Base-by-base conservation (phyloP, 192 early-diverging fungal species). In the Linnemannia hyalina region DNA sequence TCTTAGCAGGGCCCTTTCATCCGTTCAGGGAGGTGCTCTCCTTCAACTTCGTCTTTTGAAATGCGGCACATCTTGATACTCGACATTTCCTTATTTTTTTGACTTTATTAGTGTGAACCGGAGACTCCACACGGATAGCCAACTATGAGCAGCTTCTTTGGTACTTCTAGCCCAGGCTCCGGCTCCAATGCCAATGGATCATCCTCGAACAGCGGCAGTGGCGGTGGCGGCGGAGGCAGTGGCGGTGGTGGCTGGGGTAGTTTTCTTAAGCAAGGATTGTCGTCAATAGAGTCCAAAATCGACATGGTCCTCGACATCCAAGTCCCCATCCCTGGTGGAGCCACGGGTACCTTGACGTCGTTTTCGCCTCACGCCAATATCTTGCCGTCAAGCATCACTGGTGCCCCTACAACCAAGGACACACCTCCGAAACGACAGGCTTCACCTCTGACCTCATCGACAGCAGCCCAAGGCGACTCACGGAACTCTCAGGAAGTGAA, bases 251-350 rank as follows among this genome's bases (percentile, higher is more conserved):
- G 79, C 54, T 95, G 93, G 93, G 93, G 94, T 69, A 91, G 88
- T 77, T 91, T 95, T 74, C 88, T 96, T 65, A 95, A 96, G 74
- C 93, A 93, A 80, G 95, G 95, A 7, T 91, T 96, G 23, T 94
- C 93, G 20, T 91, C 91, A 68, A 92, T 96, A 41, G 96, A 96
- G 82, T 95, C 92, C 22, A 91, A 93, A 54, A 91, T 96, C 55
- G 95, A 95, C 89, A 94, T 92, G 26, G 92, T 95, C 65, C 89
- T 95, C 13, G 96, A 96, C 76, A 88, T 93, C 47, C 91, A 91
- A 38, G 76, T 89, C 22, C 83, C 85, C 41, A 88, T 90, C 42
- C 83, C 84, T 77, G 74, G 73, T 4, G 79, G 74, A 38, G 15
- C 77, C 29, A 44, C 72, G 10, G 79, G 71, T 16, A 81, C 80